Base-by-base conservation (phyloP, 805 yeast species). In the Candida ovalis region DNA sequence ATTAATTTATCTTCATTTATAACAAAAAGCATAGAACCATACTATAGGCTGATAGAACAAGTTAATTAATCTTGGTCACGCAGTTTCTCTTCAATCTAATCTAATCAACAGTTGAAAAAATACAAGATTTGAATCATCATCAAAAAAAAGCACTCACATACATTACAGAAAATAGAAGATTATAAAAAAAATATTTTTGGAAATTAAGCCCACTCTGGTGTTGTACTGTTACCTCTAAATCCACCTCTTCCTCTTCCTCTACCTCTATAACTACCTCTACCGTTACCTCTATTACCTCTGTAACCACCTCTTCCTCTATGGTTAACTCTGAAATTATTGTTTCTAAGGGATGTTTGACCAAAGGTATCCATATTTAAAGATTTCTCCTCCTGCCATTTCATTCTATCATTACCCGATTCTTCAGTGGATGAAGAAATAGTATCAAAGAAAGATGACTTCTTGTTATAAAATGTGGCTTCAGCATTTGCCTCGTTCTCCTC, bases 371-470 rank as follows among this genome's bases (percentile, higher is more conserved):
- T 60, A 64, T 89, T 89, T 61, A 87, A 75, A 42, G 69, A 69
- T 51, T 84, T 82, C 60, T 88, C 96, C 56, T 84, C 86, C 42
- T 76, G 71, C 82, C 95, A 84, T 60, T 82, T 77, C 79, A 81
- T 72, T 39, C 68, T 59, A 22, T 63, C 67, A 25, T 63, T 65
- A 8, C 65, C 61, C 23, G 68, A 61, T 43, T 75, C 75, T 45
- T 76, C 78, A 35, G 82, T 74, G 3, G 89, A 82, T 10, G 89
- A 79, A 10, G 96, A 86, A 48, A 92, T 80, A 52, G 78, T 80
- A 68, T 94, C 98, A 61, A 92, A 92, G 67, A 94, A 92, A 1
- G 97, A 90, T 13, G 89, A 80, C 60, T 78, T 77, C 66, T 84
- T 89, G 70, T 90, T 79, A 71, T 94, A 94, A 25, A 75, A 78